phyloP scores from a whole-genome alignment of 2,329 filamentous ascomycete genomes.

The Metarhizium brunneum region DNA sequence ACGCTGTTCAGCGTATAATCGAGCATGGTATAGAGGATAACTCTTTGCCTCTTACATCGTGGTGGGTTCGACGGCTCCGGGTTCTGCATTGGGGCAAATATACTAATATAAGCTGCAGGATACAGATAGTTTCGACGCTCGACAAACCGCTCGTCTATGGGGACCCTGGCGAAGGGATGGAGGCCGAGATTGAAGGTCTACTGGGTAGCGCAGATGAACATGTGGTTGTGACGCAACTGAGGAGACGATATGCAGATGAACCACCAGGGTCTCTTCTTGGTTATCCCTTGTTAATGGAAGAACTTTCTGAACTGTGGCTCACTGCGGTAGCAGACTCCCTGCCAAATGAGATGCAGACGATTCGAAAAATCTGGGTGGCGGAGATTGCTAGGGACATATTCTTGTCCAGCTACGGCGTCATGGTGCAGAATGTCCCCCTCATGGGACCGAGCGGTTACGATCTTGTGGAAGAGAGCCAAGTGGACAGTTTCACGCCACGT shows the following conservation, averaged over 20 bases:
- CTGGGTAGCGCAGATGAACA: constrained; percentile 17
- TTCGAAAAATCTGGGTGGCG: constrained; percentile 18
- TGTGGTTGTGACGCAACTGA: constrained; percentile 21
- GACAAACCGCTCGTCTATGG: constrained; percentile 2
- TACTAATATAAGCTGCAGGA: constrained; percentile 13
- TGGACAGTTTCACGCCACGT: constrained; percentile 2
- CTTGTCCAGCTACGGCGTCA: constrained; percentile 24
- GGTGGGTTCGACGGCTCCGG: constrained; percentile 15
- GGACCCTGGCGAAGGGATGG: constrained; percentile 13
- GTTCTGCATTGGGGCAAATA: not conserved
- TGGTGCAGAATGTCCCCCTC: constrained; percentile 23
- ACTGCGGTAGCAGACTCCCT: constrained; percentile 15
- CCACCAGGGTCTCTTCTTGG: constrained; percentile 14
- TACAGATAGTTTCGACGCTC: constrained; percentile 13
- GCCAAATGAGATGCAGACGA: constrained; percentile 14
- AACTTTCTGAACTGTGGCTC: constrained; percentile 24
- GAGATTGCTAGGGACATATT: constrained; percentile 25
- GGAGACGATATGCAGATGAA: constrained; percentile 15
- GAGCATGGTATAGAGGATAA: constrained; percentile 15
- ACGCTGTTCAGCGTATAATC: constrained; percentile 17
- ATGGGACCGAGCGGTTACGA: constrained; percentile 14
- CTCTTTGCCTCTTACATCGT: constrained; percentile 21
- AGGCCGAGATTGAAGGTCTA: constrained; percentile 19
- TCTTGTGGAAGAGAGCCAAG: constrained; percentile 5
- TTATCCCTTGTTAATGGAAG: constrained; percentile 17